Conservation (phyloP, 2,329 filamentous ascomycete species). For the Aspergillus intermedius region DNA sequence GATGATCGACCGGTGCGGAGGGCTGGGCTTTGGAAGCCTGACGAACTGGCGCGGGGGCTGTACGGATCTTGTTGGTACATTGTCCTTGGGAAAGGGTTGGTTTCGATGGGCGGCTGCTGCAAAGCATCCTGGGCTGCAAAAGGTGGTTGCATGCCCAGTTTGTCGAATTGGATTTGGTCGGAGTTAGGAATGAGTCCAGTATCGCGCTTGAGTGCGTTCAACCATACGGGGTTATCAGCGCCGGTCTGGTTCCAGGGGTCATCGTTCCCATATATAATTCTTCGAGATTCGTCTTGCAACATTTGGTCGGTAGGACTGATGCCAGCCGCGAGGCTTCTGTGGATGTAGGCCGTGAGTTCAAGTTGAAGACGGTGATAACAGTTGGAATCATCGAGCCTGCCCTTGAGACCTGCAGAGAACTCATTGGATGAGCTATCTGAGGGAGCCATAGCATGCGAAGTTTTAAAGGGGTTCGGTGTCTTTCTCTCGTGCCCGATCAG, state of each 20-base stretch:
- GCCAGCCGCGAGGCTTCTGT: constrained; percentile 26
- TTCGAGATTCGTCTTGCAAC: constrained; percentile 31
- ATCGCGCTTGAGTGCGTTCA: constrained; percentile 40
- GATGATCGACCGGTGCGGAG: constrained; percentile 28
- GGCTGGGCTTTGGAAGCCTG: constrained; percentile 26
- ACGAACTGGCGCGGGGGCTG: constrained; percentile 21
- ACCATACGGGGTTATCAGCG: constrained; percentile 42
- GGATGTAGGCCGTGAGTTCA: constrained; percentile 36
- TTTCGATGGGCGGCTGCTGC: constrained; percentile 27
- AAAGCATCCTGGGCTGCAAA: constrained; percentile 35
- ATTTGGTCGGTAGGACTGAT: constrained; percentile 31
- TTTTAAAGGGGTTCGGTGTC: constrained; percentile 28
- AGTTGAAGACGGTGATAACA: constrained; percentile 37
- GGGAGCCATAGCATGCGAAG: constrained; percentile 9
- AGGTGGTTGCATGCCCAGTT: constrained; percentile 38
- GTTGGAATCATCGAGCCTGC: constrained; percentile 28
- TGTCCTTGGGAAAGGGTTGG: constrained; percentile 21
- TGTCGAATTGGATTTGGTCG: constrained; percentile 28
- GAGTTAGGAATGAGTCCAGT: constrained; percentile 31
- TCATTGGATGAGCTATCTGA: constrained; percentile 1
- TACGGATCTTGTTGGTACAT: constrained; percentile 17
- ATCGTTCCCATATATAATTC: constrained; percentile 27
- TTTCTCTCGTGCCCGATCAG: constrained; percentile 28
- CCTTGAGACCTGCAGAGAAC: background rate
- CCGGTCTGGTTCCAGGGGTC: constrained; percentile 40